Evolutionary conservation across 257 asterid species (phyloP), one percentile per base, ranked within the genome.

Genomic region (Plantago major): DNA sequence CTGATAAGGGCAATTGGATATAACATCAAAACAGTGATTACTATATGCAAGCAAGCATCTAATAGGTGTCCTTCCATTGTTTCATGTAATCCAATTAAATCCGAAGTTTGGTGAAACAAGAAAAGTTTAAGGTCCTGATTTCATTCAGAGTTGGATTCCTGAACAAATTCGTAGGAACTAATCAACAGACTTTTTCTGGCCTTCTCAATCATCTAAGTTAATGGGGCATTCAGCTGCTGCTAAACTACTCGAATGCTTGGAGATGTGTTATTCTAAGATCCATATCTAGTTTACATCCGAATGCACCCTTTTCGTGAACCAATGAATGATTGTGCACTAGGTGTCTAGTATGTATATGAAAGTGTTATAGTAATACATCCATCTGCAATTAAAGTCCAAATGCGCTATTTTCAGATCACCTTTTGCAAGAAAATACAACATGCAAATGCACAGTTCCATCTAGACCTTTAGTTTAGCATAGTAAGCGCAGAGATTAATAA

Each of bases 31-130:
- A 51, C 37, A 42, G 71, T 46, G 54, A 58, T 58, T 42, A 67
- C 54, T 59, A 46, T 56, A 59, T 60, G 65, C 38, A 64, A 22
- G 81, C 68, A 72, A 71, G 57, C 53, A 60, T 62, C 60, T 45
- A 42, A 45, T 45, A 2, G 65, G 30, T 63, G 19, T n/a, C 30
- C 52, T 46, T 66, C 19, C 51, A 16, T 30, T 65, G 65, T 65
- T 58, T 60, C 67, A 60, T 33, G 56, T 58, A 42, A 53, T 62
- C 43, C 40, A 22, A 65, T 60, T 56, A 49, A 33, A 71, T 38
- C 42, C 62, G 64, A 11, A 46, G 54, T 58, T 18, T 65, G 67
- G 70, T 68, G 58, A 57, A 60, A 52, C 67, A 68, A 57, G 60
- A 40, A 33, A 17, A 54, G 26, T 26, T 65, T 52, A 22, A 22